Conservation (phyloP, 1,284 basidiomycete species). For the Cryptococcus depauperatus region DNA sequence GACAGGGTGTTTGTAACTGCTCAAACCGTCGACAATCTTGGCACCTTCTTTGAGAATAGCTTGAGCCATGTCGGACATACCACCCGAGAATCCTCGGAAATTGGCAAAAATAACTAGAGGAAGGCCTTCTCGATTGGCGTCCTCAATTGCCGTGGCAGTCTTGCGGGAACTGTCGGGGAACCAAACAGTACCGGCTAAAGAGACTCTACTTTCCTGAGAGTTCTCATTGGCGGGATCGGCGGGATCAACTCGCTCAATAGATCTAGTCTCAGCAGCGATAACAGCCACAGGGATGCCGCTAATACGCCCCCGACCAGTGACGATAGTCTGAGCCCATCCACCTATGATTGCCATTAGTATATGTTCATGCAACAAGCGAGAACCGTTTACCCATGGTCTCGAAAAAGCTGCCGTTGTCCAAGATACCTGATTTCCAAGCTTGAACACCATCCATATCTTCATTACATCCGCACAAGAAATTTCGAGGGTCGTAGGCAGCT, state of each 20-base stretch:
- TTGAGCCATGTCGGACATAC: conserved; percentile 60
- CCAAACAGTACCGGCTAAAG: conserved; percentile 99
- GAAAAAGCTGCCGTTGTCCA: conserved; percentile 85
- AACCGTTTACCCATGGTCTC: conserved; percentile 40
- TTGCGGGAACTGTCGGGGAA: conserved; percentile 99
- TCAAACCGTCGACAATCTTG: conserved; percentile 97
- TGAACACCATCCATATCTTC: conserved; percentile 65
- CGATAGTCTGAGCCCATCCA: conserved; percentile 98
- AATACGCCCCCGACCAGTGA: conserved; percentile 83
- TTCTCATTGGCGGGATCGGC: conserved; percentile 98
- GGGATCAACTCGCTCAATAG: conserved; percentile 91
- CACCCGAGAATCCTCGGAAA: conserved; percentile 99
- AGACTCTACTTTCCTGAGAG: conserved; percentile 94
- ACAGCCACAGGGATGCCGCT: conserved; percentile 97
- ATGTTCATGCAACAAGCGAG: not conserved
- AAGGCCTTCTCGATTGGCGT: conserved; percentile 93
- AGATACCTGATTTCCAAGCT: conserved; percentile 80
- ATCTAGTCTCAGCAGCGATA: conserved; percentile 84
- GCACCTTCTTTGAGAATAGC: conserved; percentile 89
- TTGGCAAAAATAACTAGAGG: conserved; percentile 99
- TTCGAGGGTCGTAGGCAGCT: conserved; percentile 91
- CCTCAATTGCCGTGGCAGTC: conserved; percentile 98
- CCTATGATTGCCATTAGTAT: conserved; percentile 43
- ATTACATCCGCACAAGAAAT: conserved; percentile 89
- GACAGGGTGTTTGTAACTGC: conserved; percentile 95